Evolutionary conservation across 2,329 filamentous ascomycete genomes (phyloP), one percentile per base, ranked within the genome.

Genomic region (Neofusicoccum laricinum): DNA sequence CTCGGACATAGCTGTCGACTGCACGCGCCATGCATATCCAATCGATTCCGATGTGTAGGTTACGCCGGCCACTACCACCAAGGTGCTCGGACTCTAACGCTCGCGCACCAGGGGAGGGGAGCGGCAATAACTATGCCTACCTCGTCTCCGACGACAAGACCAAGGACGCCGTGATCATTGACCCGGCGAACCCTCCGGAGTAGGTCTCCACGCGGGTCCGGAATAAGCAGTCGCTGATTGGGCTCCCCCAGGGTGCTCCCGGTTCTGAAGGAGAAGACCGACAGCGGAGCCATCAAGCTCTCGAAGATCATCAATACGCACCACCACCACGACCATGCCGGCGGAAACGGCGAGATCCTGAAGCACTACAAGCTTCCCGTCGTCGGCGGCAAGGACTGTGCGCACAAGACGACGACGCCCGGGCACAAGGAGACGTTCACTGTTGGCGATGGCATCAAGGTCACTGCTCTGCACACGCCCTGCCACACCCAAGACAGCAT

Each of bases 401-500:
- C 90, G 67, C 86, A 86, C 25, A 94, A 97, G 51, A 93, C 89
- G 25, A 83, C 83, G 70, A 96, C 90, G 0, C 94, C 94, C 0
- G 78, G 80, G 2, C 86, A 98, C 75, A 87, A 88, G 43, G 87
- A 92, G 68, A 86, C 83, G 2, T 97, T 97, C 82, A 89, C 86
- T 67, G 87, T 99, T 67, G 95, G 95, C 64, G 82, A 86, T 45
- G 84, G 85, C 69, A 95, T 99, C 76, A 84, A 85, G 14, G 90
- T 97, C 64, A 94, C 86, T 74, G 90, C 91, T 25, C 82, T 98
- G n/a, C 91, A 98, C 79, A 99, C 95, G 12, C 95, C 95, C 1
- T 99, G 95, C 77, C 95, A 99, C 76, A 99, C 95, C 1, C 93
- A 97, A 80, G 95, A 99, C 80, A 97, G 93, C 77, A 97, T 99